Evolutionary conservation across 2,329 filamentous ascomycete species (phyloP), one percentile per base, ranked within the genome.

Genomic region (Trichoderma harzianum): DNA sequence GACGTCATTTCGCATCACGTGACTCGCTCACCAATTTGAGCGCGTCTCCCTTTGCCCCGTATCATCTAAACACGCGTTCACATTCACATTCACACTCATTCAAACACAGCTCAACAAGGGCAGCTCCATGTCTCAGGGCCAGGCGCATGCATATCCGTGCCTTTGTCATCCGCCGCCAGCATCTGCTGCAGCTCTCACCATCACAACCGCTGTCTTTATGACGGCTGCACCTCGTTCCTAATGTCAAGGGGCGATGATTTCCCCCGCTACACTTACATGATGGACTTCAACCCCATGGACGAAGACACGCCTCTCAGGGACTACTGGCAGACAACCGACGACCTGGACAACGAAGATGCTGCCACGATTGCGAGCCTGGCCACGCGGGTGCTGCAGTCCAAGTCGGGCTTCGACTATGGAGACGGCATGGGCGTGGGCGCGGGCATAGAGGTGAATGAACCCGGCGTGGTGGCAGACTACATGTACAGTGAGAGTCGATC

Each of bases 211-310:
- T 36, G 30, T 32, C 67, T 69, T 36, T 51, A 61, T 70, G 68
- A 64, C 26, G 26, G 26, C 60, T 26, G 30, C 47, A 21, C 30
- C 61, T 30, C n/a, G 7, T 47, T n/a, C 7, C 28, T 47, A 24
- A 69, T 51, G 66, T 51, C 57, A 24, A 51, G 57, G 67, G 67
- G 67, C 57, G 39, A 62, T 21, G 60, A 43, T 30, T 53, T 60
- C 66, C 57, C 60, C 58, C 58, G 60, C 61, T 64, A 47, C 36
- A 36, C 66, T 34, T 64, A 47, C n/a, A 43, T 68, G 34, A 73
- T 73, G 72, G 72, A 73, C 47, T 67, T 68, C 34, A 71, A 57
- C 43, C 57, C 62, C 14, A 32, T 66, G 24, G 72, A 73, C n/a
- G 72, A 73, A 57, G 39, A 61, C 18, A 71, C 72, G 26, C 72